Conservation (phyloP, 169 alveolate genomes). For the Eimeria praecox region DNA sequence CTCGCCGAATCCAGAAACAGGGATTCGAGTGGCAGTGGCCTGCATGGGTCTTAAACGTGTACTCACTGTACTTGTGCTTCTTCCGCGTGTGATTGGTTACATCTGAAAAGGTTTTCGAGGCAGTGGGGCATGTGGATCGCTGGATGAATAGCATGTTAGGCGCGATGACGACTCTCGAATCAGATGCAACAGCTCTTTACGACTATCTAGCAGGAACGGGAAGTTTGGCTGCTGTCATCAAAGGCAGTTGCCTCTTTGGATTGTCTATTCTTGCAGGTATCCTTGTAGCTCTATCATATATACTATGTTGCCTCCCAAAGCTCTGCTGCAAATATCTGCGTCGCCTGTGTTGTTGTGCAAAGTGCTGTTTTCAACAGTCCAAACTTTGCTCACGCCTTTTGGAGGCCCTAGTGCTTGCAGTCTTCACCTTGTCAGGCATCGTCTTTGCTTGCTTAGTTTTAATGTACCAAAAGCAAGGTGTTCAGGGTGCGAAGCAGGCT, state of each 20-base stretch:
- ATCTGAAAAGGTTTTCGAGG: constrained; percentile 33
- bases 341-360: constrained; percentile 61
- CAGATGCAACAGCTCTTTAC: constrained; percentile 56
- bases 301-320: constrained; percentile 67
- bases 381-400: constrained; percentile 32
- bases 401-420: constrained; percentile 12
- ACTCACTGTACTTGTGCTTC: neutral
- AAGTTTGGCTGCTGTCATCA: constrained; percentile 15
- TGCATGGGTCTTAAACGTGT: neutral
- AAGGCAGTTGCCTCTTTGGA: constrained; percentile 55
- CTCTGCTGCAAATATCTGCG: constrained; percentile 55
- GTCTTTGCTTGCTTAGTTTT: constrained; percentile 38
- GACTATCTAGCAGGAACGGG: constrained; percentile 52
- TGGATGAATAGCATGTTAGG: constrained; percentile 58
- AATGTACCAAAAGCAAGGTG: constrained; percentile 31
- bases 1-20: neutral
- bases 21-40: neutral
- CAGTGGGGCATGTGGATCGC: constrained; percentile 20
- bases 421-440: constrained; percentile 9
- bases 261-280: constrained; percentile 48
- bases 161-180: constrained; percentile 58
- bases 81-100: neutral
- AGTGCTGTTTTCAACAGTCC: constrained; percentile 1
- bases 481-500: constrained; percentile 45
- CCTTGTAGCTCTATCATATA: neutral